phyloP scores from a whole-genome alignment of 352 stramenopile genomes.

The Phytophthora fragariaefolia region DNA sequence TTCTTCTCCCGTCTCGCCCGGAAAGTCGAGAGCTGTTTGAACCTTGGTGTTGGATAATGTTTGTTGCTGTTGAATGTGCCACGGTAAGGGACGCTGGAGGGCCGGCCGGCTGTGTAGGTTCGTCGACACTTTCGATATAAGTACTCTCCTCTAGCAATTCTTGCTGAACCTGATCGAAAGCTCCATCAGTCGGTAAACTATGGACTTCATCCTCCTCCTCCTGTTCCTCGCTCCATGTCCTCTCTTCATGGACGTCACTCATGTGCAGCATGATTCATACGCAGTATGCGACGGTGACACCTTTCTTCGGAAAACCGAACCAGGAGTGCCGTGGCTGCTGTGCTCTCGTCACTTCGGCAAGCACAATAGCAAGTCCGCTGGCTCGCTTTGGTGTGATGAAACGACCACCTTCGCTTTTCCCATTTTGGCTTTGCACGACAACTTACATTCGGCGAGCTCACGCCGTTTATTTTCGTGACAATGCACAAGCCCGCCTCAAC shows the following conservation, averaged over 20 bases:
- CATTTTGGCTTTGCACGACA: not conserved
- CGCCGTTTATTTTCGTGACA: not conserved
- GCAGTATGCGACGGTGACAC: slow-evolving; percentile 1
- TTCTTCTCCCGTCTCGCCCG: not conserved
- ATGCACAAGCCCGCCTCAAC: no score
- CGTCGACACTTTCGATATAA: not conserved
- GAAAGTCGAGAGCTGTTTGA: not conserved
- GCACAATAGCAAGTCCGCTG: not conserved
- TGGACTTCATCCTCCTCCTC: not conserved
- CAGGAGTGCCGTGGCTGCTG: not conserved
- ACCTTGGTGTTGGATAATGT: not conserved
- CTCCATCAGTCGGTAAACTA: not conserved
- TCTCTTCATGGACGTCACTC: slow-evolving; percentile 31
- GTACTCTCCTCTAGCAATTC: not conserved
- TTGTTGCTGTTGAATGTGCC: not conserved
- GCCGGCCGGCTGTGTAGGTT: not conserved
- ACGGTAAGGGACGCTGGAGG: not conserved
- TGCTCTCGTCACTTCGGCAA: slow-evolving; percentile 11
- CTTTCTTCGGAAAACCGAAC: slow-evolving; percentile 7
- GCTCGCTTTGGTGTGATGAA: slow-evolving; percentile 4
- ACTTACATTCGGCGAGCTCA: not conserved
- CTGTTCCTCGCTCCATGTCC: slow-evolving; percentile 13
- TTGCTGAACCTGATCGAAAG: not conserved
- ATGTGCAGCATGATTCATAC: slow-evolving; percentile 23
- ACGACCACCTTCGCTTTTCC: slow-evolving; percentile 13